Evolutionary conservation across 805 yeast species (phyloP).

Genomic region (Hanseniaspora lindneri): DNA sequence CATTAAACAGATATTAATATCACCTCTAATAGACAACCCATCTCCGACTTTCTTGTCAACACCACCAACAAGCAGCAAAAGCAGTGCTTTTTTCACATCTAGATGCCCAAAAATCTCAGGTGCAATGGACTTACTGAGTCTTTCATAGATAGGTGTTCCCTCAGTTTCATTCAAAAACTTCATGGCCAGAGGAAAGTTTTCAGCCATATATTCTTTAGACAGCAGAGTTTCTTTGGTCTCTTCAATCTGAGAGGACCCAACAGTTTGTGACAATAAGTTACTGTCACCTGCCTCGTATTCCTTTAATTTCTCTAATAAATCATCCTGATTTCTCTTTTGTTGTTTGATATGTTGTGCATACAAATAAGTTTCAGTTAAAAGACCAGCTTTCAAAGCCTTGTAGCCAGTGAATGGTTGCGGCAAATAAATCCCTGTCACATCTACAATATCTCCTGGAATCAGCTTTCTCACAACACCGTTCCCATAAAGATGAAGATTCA

Average conservation of each 20-base stretch:
- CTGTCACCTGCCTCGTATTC: constrained; percentile 30
- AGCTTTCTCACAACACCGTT: constrained; percentile 64
- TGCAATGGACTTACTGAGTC: constrained; percentile 79
- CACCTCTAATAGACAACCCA: constrained; percentile 96
- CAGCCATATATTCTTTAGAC: constrained; percentile 3
- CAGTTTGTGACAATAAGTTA: neutral
- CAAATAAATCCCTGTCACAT: constrained; percentile 79
- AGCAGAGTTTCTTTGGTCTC: neutral
- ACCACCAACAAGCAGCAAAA: constrained; percentile 82
- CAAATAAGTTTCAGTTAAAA: constrained; percentile 83
- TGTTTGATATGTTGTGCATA: constrained; percentile 79
- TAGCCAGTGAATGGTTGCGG: constrained; percentile 96
- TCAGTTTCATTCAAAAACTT: constrained; percentile 26
- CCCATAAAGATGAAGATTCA: constrained; percentile 83
- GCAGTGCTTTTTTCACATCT: constrained; percentile 83
- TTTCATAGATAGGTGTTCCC: constrained; percentile 53
- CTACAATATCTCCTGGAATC: constrained; percentile 92
- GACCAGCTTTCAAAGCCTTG: constrained; percentile 82
- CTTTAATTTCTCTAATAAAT: constrained; percentile 45
- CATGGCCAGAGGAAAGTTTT: constrained; percentile 7
- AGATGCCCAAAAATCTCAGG: constrained; percentile 94
- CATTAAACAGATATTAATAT: constrained; percentile 88
- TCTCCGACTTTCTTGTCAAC: constrained; percentile 90
- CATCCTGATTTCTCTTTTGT: constrained; percentile 45
- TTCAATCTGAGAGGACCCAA: neutral